phyloP scores from a whole-genome alignment of 345 rosid species.

The Populus euphratica region DNA sequence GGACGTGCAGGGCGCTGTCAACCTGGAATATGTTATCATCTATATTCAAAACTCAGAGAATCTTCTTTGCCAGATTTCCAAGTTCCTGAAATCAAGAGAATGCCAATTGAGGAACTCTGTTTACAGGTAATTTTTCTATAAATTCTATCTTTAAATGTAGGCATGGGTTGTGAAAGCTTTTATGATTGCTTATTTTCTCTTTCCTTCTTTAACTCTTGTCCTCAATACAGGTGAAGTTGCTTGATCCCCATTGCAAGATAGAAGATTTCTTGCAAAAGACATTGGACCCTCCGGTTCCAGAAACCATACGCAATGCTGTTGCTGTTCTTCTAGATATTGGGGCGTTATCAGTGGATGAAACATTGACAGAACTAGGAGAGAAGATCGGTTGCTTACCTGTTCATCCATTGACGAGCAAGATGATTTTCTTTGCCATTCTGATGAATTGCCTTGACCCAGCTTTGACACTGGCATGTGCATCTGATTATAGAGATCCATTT shows the following conservation, averaged over 20 bases:
- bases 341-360: slow-evolving; percentile 73
- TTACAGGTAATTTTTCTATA: slow-evolving; percentile 53
- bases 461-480: slow-evolving; percentile 90
- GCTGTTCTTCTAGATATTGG: slow-evolving; percentile 77
- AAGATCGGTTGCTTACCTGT: slow-evolving; percentile 79
- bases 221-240: slow-evolving; percentile 65
- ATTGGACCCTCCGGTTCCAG: slow-evolving; percentile 84
- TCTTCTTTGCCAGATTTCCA: slow-evolving; percentile 76
- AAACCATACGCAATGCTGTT: slow-evolving; percentile 66
- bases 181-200: not conserved
- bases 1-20: slow-evolving; percentile 97
- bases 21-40: slow-evolving; percentile 93
- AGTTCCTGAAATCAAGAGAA: slow-evolving; percentile 88
- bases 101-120: slow-evolving; percentile 92
- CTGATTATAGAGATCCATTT: slow-evolving; percentile 83
- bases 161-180: not conserved
- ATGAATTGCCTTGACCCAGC: slow-evolving; percentile 97
- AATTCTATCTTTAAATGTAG: not conserved
- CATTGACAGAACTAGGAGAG: slow-evolving; percentile 83
- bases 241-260: slow-evolving; percentile 65
- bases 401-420: slow-evolving; percentile 86
- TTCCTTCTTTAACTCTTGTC: not conserved
- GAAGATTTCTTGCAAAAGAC: slow-evolving; percentile 67
- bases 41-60: slow-evolving; percentile 74
- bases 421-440: slow-evolving; percentile 87